Percentiles rank a stretch among this genome's conserved stretches.
phyloP scores from a whole-genome alignment of 169 alveolate genomes.

The Babesia divergens region DNA sequence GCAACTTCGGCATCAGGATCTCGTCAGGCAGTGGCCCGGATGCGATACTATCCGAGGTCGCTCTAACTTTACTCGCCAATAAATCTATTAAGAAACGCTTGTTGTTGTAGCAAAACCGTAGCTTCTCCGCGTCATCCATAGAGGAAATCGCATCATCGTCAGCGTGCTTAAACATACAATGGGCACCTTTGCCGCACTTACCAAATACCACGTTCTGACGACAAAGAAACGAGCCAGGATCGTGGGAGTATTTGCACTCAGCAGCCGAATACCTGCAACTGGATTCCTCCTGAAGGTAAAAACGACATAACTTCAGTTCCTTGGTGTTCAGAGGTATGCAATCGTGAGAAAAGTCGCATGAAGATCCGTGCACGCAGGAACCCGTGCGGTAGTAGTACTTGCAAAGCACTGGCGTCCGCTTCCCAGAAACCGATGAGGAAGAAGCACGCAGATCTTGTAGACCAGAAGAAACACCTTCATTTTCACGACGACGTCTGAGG shows the following conservation, averaged over 20 bases:
- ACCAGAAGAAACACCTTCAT: not conserved
- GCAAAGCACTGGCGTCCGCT: constrained; percentile 54
- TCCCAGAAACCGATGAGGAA: not conserved
- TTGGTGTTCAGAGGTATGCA: constrained; percentile 72
- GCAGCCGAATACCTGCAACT: constrained; percentile 47
- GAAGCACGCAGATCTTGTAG: not conserved
- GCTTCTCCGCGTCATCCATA: constrained; percentile 72
- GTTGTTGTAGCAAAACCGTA: constrained; percentile 73
- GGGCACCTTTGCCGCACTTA: constrained; percentile 47
- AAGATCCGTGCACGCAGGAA: constrained; percentile 66
- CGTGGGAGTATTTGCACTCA: constrained; percentile 75
- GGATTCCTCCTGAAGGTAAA: constrained; percentile 57
- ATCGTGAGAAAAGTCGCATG: constrained; percentile 73
- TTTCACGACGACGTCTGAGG: constrained; percentile 3
- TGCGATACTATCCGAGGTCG: not conserved
- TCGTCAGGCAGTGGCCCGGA: not conserved
- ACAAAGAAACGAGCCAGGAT: constrained; percentile 67
- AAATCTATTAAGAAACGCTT: constrained; percentile 64
- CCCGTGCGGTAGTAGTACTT: constrained; percentile 71
- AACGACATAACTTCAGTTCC: constrained; percentile 73
- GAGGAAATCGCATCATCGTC: constrained; percentile 32
- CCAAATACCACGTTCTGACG: constrained; percentile 64
- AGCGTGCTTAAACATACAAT: constrained; percentile 71
- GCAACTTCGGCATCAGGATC: not conserved
- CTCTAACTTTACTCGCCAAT: constrained; percentile 30